These are phyloP conservation scores for Antrodiella citrinella DNA, from an alignment of 768 basidiomycete genomes.

Conservation along the genomic window DNA sequence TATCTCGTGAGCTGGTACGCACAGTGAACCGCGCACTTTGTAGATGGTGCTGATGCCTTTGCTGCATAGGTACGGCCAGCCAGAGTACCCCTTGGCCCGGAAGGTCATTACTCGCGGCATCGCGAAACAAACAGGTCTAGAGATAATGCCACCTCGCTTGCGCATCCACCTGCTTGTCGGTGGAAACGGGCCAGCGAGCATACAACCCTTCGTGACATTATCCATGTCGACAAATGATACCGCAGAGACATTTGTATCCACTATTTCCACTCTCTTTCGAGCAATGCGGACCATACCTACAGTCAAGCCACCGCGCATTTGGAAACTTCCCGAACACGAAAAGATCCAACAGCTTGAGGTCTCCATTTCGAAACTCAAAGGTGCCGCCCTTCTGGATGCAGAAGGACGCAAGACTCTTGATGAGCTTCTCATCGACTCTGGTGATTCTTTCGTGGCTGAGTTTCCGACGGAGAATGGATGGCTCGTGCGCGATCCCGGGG, in stretches of 20 bases:
- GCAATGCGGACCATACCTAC: background rate
- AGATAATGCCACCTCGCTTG: slow-evolving; percentile 64
- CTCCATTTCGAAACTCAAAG: background rate
- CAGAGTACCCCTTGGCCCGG: slow-evolving; percentile 50
- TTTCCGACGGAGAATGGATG: slow-evolving; percentile 57
- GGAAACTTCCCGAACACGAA: slow-evolving; percentile 37
- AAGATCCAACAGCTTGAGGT: background rate
- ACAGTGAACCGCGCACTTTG: slow-evolving; percentile 9
- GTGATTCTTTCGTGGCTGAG: slow-evolving; percentile 75
- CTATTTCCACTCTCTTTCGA: slow-evolving; percentile 10
- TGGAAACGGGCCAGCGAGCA: too few species aligned
- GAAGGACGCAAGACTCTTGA: slow-evolving; percentile 42
- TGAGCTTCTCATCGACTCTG: slow-evolving; percentile 47
- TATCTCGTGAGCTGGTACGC: slow-evolving; percentile 64
- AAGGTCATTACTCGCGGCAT: slow-evolving; percentile 57
- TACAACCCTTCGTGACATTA: too few species aligned
- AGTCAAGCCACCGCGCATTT: slow-evolving; percentile 34
- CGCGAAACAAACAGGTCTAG: slow-evolving; percentile 44
- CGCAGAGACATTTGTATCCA: slow-evolving; percentile 4
- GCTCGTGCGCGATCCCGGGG: slow-evolving; percentile 14
- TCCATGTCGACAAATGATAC: slow-evolving; percentile 2
- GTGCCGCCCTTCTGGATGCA: slow-evolving; percentile 31
- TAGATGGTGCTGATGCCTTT: slow-evolving; percentile 1
- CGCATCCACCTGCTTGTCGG: slow-evolving; percentile 28
- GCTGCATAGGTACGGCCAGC: slow-evolving; percentile 77